Evolutionary conservation across 2,329 filamentous ascomycete genomes (phyloP).

Genomic region (Calonectria ilicicola): DNA sequence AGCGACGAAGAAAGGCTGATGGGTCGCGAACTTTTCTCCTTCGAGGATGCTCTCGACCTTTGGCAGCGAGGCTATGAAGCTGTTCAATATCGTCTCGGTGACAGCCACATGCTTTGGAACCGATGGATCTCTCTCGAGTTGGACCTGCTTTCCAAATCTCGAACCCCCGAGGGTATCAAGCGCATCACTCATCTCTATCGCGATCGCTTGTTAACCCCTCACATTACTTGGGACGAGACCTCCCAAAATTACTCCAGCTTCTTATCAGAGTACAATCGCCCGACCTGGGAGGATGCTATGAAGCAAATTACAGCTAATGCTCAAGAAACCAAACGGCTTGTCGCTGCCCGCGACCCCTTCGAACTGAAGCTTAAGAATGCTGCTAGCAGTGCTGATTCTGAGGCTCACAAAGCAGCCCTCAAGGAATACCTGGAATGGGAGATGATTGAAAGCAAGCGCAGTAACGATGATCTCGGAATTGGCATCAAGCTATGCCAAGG

Average conservation of each 20-base stretch:
- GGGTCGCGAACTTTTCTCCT: conserved; percentile 78
- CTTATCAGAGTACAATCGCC: conserved; percentile 76
- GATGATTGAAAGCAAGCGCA: conserved; percentile 68
- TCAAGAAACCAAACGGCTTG: conserved; percentile 73
- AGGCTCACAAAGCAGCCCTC: conserved; percentile 64
- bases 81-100: conserved; percentile 79
- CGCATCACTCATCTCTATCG: conserved; percentile 77
- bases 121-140: conserved; percentile 80
- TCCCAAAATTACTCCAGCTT: conserved; percentile 81
- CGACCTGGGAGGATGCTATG: conserved; percentile 82
- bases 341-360: conserved; percentile 70
- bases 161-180: conserved; percentile 68
- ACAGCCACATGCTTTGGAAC: conserved; percentile 85
- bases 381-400: conserved; percentile 64
- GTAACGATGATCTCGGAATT: conserved; percentile 57
- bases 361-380: conserved; percentile 76
- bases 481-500: conserved; percentile 66
- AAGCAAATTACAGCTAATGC: conserved; percentile 73
- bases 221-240: conserved; percentile 80
- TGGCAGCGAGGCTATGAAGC: conserved; percentile 80
- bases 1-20: conserved; percentile 76
- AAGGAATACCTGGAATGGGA: conserved; percentile 89
- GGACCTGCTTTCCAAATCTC: conserved; percentile 71
- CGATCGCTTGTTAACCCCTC: conserved; percentile 78
- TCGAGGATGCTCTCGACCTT: conserved; percentile 73